Percentiles rank a stretch among this genome's conserved stretches.
These are phyloP conservation scores for Penicillium soppii DNA, from an alignment of 495 filamentous ascomycete species.

Conservation along the genomic window DNA sequence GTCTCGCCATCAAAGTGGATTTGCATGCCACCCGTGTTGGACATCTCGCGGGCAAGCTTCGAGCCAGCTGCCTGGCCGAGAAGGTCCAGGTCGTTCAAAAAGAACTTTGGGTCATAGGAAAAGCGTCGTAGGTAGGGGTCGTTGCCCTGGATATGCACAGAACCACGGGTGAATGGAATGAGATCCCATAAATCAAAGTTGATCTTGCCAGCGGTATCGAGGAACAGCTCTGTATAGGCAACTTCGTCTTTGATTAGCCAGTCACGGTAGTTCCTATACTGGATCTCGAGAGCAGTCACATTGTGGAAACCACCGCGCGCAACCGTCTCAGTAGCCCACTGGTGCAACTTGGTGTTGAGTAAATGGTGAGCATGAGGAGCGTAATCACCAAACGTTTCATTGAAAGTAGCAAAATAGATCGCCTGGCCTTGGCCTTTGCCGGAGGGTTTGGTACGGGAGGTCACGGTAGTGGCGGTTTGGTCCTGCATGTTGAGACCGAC, in stretches of 20 bases:
- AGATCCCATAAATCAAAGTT: slow-evolving; percentile 41
- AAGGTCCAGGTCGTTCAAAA: slow-evolving; percentile 47
- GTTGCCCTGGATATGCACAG: slow-evolving; percentile 41
- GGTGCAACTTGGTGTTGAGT: slow-evolving; percentile 23
- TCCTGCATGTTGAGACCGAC: slow-evolving; percentile 50
- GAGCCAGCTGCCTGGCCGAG: slow-evolving; percentile 49
- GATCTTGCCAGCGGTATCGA: slow-evolving; percentile 32
- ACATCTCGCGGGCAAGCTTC: slow-evolving; percentile 47
- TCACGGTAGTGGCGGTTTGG: slow-evolving; percentile 31
- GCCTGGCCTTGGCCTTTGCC: slow-evolving; percentile 26
- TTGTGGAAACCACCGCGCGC: slow-evolving; percentile 31
- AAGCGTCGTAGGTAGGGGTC: slow-evolving; percentile 39
- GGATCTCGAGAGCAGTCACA: slow-evolving; percentile 20
- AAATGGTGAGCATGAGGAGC: slow-evolving; percentile 11
- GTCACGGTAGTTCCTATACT: slow-evolving; percentile 29
- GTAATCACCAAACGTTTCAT: slow-evolving; percentile 23
- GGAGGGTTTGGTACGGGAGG: slow-evolving; percentile 2
- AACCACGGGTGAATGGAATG: slow-evolving; percentile 54
- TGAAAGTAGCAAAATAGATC: slow-evolving; percentile 28
- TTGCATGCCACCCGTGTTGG: slow-evolving; percentile 27
- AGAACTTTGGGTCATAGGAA: slow-evolving; percentile 50
- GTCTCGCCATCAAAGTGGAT: slow-evolving; percentile 35
- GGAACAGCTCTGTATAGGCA: slow-evolving; percentile 27
- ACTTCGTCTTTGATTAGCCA: slow-evolving; percentile 28
- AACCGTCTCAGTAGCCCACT: slow-evolving; percentile 26